Base-by-base conservation (phyloP, 345 rosid species). In the Eucalyptus camaldulensis region DNA sequence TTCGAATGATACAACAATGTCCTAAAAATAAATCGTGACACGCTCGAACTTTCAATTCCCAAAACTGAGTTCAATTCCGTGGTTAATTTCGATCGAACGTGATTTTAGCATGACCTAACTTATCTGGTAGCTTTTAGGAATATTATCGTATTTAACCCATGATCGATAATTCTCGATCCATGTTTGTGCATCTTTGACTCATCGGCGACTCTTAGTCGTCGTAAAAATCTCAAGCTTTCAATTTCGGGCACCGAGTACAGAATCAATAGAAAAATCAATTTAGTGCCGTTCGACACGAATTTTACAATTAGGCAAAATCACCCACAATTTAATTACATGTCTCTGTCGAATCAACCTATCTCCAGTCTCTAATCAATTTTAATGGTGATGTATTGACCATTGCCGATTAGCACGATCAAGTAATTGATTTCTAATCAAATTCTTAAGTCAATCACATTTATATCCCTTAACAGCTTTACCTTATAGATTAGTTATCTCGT, bases 1-100 rank as follows among this genome's bases (percentile, higher is more conserved):
- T 51, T 51, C 8, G 6, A 51, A 51, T 0, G 21, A 51, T 51
- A 0, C 0, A 0, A 6, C 4, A 6, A 51, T 6, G 0, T 51
- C 56, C 22, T 17, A 51, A 51, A 51, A 51, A 51, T 51, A 51
- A 51, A 51, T 51, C 1, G 4, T 17, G 56, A 51, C 56, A 51
- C 0, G 2, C 22, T 17, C 0, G 0, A 51, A 51, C 22, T 17
- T 51, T 51, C 9, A 9, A 51, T 0, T 17, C 56, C 22, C 22
- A 0, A 51, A 50, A 51, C 8, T 0, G 0, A 17, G 56, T 51
- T 51, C 8, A 51, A 51, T 51, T 51, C 0, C 9, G 2, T 51
- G 56, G 56, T 51, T 17, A 51, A 51, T 51, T 51, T 51, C 21
- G 3, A 51, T 16, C 21, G 8, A 0, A 51, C 21, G 4, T 6